phyloP scores from a whole-genome alignment of 352 stramenopile genomes.

The Phytophthora constricta region DNA sequence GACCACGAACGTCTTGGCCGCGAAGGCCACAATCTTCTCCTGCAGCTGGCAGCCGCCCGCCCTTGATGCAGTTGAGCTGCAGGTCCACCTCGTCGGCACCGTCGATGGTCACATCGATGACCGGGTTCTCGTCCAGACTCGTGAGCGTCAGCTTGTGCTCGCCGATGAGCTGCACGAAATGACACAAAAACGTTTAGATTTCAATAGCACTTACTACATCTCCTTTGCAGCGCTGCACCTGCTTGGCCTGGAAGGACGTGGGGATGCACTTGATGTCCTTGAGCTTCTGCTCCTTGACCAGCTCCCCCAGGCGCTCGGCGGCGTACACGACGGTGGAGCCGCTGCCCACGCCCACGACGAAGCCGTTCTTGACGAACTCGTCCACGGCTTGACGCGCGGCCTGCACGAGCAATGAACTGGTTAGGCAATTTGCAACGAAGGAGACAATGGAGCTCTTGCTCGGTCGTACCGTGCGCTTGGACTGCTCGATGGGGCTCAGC shows the following conservation, averaged over 20 bases:
- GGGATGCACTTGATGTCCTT: slow-evolving; percentile 96
- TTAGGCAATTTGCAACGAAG: neutral
- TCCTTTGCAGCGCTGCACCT: slow-evolving; percentile 30
- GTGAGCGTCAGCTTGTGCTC: slow-evolving; percentile 81
- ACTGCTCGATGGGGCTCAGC: slow-evolving; percentile 71
- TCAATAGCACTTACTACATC: neutral
- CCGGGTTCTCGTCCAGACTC: slow-evolving; percentile 80
- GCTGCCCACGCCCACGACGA: slow-evolving; percentile 98
- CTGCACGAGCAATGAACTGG: slow-evolving; percentile 31
- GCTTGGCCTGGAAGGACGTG: slow-evolving; percentile 97
- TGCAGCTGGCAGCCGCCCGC: slow-evolving; percentile 95
- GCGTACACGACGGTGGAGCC: slow-evolving; percentile 98
- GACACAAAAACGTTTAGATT: neutral
- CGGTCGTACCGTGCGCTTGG: slow-evolving; percentile 66
- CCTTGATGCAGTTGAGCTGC: slow-evolving; percentile 99
- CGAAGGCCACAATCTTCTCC: slow-evolving; percentile 94
- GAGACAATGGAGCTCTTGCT: neutral
- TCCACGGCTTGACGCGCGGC: slow-evolving; percentile 89
- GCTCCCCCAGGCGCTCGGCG: slow-evolving; percentile 95
- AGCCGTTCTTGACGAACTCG: slow-evolving; percentile 93
- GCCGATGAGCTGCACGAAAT: slow-evolving; percentile 75
- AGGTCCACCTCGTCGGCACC: slow-evolving; percentile 97
- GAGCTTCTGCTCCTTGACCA: slow-evolving; percentile 91
- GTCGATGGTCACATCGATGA: slow-evolving; percentile 99
- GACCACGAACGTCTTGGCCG: slow-evolving; percentile 98